Evolutionary conservation across 129 eudicot species (phyloP), one percentile per base, ranked within the genome.

Genomic region (Kitagawia praeruptora): DNA sequence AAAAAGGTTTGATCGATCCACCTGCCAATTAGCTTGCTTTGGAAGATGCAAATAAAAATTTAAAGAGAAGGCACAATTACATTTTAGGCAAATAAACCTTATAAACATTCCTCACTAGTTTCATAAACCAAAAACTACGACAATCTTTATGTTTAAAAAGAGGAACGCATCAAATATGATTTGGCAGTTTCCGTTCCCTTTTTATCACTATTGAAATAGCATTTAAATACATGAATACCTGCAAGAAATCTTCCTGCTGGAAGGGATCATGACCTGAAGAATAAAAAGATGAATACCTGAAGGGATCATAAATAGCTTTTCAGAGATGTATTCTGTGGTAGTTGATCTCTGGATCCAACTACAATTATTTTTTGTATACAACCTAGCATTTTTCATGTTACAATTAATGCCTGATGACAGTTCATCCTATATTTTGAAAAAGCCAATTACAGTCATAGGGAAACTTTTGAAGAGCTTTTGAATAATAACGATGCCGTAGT

Each of bases 211-310:
- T 28, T 12, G 2, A 76, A 71, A 82, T 44, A 39, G 44, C 1
- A 18, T 54, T 4, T 21, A 56, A 70, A 67, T 23, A 78, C 31
- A 31, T n/a, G n/a, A 70, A 75, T 87, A 95, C 98, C 98, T 95
- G 98, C 87, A 95, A 88, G 85, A 95, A 95, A 74, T 90, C 98
- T 84, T 95, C 98, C 91, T 95, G 98, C 86, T 95, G 89, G 86
- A 87, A 95, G 81, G 90, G 92, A 77, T 95, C 91, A 56, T 77
- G 90, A 76, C 93, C 98, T 83, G 91, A 85, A 87, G 98, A 95
- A 74, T n/a, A n/a, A n/a, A n/a, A n/a, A n/a, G n/a, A n/a, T n/a
- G n/a, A n/a, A n/a, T n/a, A n/a, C n/a, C n/a, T n/a, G n/a, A n/a
- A n/a, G n/a, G n/a, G n/a, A n/a, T n/a, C n/a, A n/a, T n/a, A n/a